Evolutionary conservation across 331 rosid genomes (phyloP).

Genomic region (Saraca asoca): DNA sequence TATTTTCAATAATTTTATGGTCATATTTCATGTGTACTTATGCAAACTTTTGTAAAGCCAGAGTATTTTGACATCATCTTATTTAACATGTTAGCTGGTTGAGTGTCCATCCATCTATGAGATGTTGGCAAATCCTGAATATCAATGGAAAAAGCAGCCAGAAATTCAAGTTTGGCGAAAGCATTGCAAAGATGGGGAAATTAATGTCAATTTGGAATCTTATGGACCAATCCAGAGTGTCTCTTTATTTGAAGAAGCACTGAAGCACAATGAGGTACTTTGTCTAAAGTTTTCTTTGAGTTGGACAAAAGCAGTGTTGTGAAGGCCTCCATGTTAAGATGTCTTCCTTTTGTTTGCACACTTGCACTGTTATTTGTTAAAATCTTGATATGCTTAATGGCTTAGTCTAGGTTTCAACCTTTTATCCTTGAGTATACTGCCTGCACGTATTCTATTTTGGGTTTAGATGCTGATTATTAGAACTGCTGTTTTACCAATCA

Average conservation of each 20-base stretch:
- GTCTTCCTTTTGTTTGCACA: constrained; percentile 12
- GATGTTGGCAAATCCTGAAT: constrained; percentile 83
- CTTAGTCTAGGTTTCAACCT: constrained; percentile 23
- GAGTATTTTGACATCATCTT: constrained; percentile 33
- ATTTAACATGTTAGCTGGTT: constrained; percentile 58
- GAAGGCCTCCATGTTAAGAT: constrained; percentile 16
- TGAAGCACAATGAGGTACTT: constrained; percentile 72
- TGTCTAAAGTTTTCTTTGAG: constrained; percentile 9
- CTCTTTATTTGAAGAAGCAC: constrained; percentile 69
- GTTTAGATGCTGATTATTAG: neutral
- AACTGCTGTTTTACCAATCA: too few relatives aligned
- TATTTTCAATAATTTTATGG: too few relatives aligned
- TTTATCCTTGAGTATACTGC: too few relatives aligned
- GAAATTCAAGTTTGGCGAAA: constrained; percentile 83
- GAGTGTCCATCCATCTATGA: constrained; percentile 96
- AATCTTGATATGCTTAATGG: neutral
- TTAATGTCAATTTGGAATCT: constrained; percentile 59
- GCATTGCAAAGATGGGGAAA: constrained; percentile 51
- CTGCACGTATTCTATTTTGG: too few relatives aligned
- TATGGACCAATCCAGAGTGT: constrained; percentile 57
- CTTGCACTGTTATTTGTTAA: constrained; percentile 12
- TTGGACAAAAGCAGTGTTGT: constrained; percentile 28
- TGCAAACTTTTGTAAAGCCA: too few relatives aligned
- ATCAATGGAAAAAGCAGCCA: constrained; percentile 73
- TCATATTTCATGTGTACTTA: too few relatives aligned